These are phyloP conservation scores for Venturia oleaginea DNA, from an alignment of 2,329 filamentous ascomycete genomes.

Conservation along the genomic window DNA sequence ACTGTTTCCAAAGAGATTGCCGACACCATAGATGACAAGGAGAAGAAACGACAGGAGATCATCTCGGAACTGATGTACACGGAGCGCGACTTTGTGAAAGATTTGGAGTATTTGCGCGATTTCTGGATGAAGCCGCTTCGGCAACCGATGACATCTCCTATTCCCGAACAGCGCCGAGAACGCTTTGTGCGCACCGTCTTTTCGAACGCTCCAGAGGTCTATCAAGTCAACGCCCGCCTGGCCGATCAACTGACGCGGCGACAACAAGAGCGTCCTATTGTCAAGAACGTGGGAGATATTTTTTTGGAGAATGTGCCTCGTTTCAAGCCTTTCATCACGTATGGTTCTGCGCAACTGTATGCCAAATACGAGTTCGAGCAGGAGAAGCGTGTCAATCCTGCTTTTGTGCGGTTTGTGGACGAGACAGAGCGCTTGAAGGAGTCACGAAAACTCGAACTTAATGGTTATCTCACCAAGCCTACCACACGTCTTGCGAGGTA, in stretches of 20 bases:
- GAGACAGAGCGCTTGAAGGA: slow-evolving; percentile 95
- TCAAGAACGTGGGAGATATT: slow-evolving; percentile 84
- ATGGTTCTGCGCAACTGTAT: slow-evolving; percentile 90
- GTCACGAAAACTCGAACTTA: slow-evolving; percentile 90
- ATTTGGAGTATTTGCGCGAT: slow-evolving; percentile 91
- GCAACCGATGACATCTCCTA: slow-evolving; percentile 61
- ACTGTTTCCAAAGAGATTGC: slow-evolving; percentile 92
- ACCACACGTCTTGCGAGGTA: slow-evolving; percentile 93
- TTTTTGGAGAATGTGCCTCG: slow-evolving; percentile 86
- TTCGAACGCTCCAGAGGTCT: slow-evolving; percentile 90
- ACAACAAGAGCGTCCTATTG: slow-evolving; percentile 84
- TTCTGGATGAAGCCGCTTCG: slow-evolving; percentile 96
- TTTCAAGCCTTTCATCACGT: slow-evolving; percentile 93
- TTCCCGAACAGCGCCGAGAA: slow-evolving; percentile 78
- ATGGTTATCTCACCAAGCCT: slow-evolving; percentile 95
- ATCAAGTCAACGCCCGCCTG: slow-evolving; percentile 81
- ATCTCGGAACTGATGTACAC: slow-evolving; percentile 99
- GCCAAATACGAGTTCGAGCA: slow-evolving; percentile 98
- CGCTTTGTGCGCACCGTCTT: slow-evolving; percentile 92
- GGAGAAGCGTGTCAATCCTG: slow-evolving; percentile 76
- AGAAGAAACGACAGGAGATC: slow-evolving; percentile 96
- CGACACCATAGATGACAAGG: slow-evolving; percentile 77
- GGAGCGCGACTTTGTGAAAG: slow-evolving; percentile 96
- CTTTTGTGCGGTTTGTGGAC: slow-evolving; percentile 86
- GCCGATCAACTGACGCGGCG: slow-evolving; percentile 80